phyloP scores from a whole-genome alignment of 208 protist species.

The Novymonas esmeraldas region DNA sequence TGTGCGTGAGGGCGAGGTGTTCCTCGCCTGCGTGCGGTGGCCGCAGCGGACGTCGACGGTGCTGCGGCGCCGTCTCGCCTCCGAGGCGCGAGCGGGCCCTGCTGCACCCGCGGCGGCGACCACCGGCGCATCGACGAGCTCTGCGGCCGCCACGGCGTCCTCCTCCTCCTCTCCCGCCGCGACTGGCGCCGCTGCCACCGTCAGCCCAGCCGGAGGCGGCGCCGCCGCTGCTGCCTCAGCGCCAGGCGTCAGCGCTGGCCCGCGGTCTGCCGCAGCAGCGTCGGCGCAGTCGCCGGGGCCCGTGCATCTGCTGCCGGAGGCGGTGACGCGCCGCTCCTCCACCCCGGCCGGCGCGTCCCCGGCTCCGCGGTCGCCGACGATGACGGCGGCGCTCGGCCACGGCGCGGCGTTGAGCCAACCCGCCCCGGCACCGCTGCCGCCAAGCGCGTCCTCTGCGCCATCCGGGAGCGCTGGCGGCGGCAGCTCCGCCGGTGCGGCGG shows the following conservation, averaged over 20 bases:
- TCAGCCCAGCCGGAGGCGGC: conserved; percentile 5
- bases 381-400: not conserved
- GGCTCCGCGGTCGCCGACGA: conserved; percentile 6
- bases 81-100: conserved; percentile 23
- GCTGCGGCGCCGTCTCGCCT: conserved; percentile 43
- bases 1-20: conserved; percentile 65
- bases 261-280: conserved; percentile 3
- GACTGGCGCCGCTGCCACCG: not conserved
- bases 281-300: conserved; percentile 15
- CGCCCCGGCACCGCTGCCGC: conserved; percentile 8
- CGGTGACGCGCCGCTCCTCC: conserved; percentile 13
- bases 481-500: not conserved
- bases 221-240: not conserved
- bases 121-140: not conserved
- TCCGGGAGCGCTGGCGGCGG: not conserved
- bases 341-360: conserved; percentile 4
- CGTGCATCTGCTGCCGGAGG: conserved; percentile 15
- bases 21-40: conserved; percentile 57
- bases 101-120: not conserved
- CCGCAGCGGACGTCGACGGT: conserved; percentile 63
- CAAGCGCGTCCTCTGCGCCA: not conserved
- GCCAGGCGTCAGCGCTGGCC: not conserved
- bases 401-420: no score
- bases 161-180: conserved; percentile 3
- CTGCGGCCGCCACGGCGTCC: not conserved